These are phyloP conservation scores for Diaporthe sp. DNA, from an alignment of 2,329 filamentous ascomycete genomes.

Conservation along the genomic window DNA sequence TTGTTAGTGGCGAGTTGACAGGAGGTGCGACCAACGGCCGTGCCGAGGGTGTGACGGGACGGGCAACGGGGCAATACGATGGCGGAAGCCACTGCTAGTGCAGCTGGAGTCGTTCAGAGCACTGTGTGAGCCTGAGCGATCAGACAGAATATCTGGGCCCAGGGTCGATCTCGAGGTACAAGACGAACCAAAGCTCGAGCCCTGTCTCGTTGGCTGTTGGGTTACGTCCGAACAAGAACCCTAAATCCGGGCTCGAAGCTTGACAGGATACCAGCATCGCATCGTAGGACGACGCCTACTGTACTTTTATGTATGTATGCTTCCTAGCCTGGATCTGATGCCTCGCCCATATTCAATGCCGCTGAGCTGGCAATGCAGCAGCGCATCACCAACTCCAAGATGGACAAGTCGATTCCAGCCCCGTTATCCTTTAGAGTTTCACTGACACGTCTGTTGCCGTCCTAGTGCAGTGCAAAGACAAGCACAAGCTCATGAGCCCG, in stretches of 20 bases:
- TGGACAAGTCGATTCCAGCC: neutral
- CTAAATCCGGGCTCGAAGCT: slow-evolving; percentile 22
- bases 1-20: slow-evolving; percentile 4
- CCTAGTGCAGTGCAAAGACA: slow-evolving; percentile 1
- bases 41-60: slow-evolving; percentile 14
- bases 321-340: neutral
- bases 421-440: neutral
- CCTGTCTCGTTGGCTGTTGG: neutral
- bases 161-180: slow-evolving; percentile 20
- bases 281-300: neutral
- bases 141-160: slow-evolving; percentile 18
- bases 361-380: slow-evolving; percentile 25
- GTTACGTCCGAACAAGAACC: slow-evolving; percentile 24
- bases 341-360: neutral
- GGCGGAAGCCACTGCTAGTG: neutral
- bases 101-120: neutral
- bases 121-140: slow-evolving; percentile 5
- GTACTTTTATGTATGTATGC: neutral
- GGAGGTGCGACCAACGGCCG: neutral
- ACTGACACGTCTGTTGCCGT: slow-evolving; percentile 20
- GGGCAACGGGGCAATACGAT: neutral
- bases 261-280: slow-evolving; percentile 25
- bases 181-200: slow-evolving; percentile 25
- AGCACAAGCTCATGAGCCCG: neutral
- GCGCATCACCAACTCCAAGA: neutral